Evolutionary conservation across 441 rosid genomes (phyloP).

Genomic region (Syzygium syzygioides): DNA sequence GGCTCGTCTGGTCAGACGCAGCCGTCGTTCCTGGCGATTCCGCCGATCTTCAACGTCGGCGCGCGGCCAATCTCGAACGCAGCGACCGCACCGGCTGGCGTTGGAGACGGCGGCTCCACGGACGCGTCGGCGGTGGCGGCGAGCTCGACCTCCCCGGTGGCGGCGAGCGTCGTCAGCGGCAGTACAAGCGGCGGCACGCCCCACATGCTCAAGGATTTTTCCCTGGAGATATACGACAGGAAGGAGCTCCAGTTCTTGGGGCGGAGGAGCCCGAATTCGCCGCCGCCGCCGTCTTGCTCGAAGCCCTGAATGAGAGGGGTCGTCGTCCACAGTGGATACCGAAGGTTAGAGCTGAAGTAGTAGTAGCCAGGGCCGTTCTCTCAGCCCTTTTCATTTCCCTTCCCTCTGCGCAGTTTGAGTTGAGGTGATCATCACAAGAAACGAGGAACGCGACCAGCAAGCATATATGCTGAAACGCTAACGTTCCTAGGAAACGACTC

Average conservation of each 20-base stretch:
- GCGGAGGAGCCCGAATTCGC: constrained; percentile 11
- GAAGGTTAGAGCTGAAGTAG: not conserved
- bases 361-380: not conserved
- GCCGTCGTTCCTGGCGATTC: not conserved
- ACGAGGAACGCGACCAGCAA: not conserved
- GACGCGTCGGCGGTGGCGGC: constrained; percentile 8
- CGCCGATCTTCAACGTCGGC: constrained; percentile 29
- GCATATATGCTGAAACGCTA: not conserved
- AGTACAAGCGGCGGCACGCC: constrained; percentile 5
- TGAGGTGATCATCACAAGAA: not conserved
- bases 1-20: not conserved
- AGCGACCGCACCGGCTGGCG: constrained; percentile 24
- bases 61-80: constrained; percentile 33
- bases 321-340: not conserved
- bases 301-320: not conserved
- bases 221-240: constrained; percentile 55
- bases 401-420: not conserved
- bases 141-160: constrained; percentile 9
- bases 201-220: constrained; percentile 44
- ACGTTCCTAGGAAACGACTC: not conserved
- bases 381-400: not conserved
- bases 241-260: constrained; percentile 61
- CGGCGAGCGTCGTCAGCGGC: not conserved
- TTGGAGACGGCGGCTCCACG: constrained; percentile 9
- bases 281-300: not conserved